These are phyloP conservation scores for Alternaria postmessia DNA, from an alignment of 2,329 filamentous ascomycete genomes.

Conservation along the genomic window DNA sequence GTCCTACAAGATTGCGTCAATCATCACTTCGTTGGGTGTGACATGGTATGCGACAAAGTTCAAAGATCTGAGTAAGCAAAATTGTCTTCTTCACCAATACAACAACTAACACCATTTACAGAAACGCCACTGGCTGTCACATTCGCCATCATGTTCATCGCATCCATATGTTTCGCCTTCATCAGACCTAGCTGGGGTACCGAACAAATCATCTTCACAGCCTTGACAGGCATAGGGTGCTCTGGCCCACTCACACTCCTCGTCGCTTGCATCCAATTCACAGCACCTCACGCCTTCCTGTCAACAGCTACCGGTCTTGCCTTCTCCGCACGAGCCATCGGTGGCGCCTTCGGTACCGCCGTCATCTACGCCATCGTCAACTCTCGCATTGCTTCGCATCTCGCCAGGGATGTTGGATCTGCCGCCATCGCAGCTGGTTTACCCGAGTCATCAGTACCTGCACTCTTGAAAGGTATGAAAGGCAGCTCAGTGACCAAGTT, in stretches of 20 bases:
- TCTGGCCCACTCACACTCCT: constrained; percentile 43
- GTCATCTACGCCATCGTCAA: constrained; percentile 44
- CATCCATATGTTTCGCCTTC: constrained; percentile 36
- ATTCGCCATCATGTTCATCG: constrained; percentile 40
- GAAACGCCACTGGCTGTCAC: constrained; percentile 38
- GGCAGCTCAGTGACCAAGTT: constrained; percentile 22
- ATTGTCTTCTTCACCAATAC: background rate
- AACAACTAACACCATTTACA: background rate
- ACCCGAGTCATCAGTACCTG: constrained; percentile 26
- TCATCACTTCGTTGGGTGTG: constrained; percentile 31
- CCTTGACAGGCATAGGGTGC: constrained; percentile 38
- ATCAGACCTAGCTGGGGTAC: constrained; percentile 37
- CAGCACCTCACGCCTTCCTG: constrained; percentile 40
- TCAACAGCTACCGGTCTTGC: constrained; percentile 45
- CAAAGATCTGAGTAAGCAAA: constrained; percentile 39
- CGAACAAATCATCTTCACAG: constrained; percentile 37
- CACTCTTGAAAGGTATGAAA: constrained; percentile 32
- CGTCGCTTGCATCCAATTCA: constrained; percentile 45
- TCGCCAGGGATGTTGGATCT: constrained; percentile 26
- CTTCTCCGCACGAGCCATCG: constrained; percentile 45
- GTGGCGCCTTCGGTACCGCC: constrained; percentile 43
- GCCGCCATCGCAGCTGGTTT: constrained; percentile 36
- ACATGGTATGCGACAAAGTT: constrained; percentile 39
- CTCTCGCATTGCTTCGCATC: constrained; percentile 31
- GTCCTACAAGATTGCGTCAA: constrained; percentile 36